These are phyloP conservation scores for Geotrichum macrosporum DNA, from an alignment of 1,139 yeast species.

Conservation along the genomic window DNA sequence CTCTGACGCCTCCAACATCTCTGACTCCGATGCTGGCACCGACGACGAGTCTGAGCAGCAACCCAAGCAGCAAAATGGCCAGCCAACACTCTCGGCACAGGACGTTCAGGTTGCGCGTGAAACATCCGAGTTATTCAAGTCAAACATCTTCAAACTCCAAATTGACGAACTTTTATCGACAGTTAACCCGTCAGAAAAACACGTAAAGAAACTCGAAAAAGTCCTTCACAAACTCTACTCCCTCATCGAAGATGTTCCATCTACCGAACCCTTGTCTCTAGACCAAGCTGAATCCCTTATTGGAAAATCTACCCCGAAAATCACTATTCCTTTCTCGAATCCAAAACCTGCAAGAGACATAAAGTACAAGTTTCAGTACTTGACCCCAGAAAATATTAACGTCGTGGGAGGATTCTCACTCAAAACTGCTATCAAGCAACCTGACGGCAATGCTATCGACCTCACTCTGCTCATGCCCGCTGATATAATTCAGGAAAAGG, in stretches of 20 bases:
- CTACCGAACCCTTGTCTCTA: conserved; percentile 50
- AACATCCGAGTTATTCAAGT: conserved; percentile 88
- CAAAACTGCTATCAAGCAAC: conserved; percentile 67
- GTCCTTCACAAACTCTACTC: conserved; percentile 74
- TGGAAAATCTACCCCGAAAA: conserved; percentile 46
- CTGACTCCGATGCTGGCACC: conserved; percentile 9
- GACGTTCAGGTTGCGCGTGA: conserved; percentile 90
- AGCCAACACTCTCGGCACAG: conserved; percentile 52
- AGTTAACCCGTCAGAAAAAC: conserved; percentile 65
- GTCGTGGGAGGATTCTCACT: conserved; percentile 87
- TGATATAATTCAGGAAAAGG: conserved; percentile 73
- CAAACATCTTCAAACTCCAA: conserved; percentile 89
- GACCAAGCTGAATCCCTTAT: conserved; percentile 48
- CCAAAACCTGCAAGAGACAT: conserved; percentile 68
- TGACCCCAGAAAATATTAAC: conserved; percentile 70
- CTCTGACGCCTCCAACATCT: conserved; percentile 6
- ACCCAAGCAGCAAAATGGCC: conserved; percentile 38
- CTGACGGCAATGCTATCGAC: conserved; percentile 66
- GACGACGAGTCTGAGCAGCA: conserved; percentile 30
- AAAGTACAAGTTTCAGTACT: conserved; percentile 66
- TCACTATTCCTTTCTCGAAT: conserved; percentile 80
- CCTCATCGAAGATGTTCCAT: conserved; percentile 58
- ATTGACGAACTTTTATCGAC: conserved; percentile 86
- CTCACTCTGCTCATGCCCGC: conserved; percentile 78
- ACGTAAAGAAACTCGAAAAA: conserved; percentile 64